Base-by-base conservation (phyloP, 202 grass and related monocot species). In the Zizania palustris region DNA sequence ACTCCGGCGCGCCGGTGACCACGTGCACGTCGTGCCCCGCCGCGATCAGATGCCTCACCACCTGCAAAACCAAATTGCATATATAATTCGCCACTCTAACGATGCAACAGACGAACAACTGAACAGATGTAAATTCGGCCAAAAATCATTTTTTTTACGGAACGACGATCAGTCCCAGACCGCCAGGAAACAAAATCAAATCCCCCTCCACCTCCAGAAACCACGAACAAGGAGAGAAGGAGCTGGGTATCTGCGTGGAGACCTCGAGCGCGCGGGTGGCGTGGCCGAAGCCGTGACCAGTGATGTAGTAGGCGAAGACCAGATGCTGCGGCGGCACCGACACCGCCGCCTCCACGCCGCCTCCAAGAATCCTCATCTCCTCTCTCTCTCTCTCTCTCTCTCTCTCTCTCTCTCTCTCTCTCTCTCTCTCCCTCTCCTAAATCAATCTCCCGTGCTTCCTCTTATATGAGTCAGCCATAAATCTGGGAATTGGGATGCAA, bases 261-360 rank as follows among this genome's bases (percentile, higher is more conserved):
- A 96, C 93, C 90, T 93, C 93, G 22, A 97, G 80, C 51, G 89
- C 88, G 49, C 93, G 90, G 5, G 88, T 97, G 73, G 93, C 93
- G 84, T 97, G 94, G 73, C 91, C 94, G 74, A 97, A 97, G 54
- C 94, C 94, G 70, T 97, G 91, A 59, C 91, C 94, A 65, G 94
- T 97, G 75, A 93, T 84, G 83, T 97, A 97, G 81, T 88, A 97
- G 59, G 91, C 91, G 58, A 93, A 92, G 60, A 93, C 86, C n/a
- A 93, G 87, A 15, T 73, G 86, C 82, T 67, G 76, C 64, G 51
- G 73, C 48, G 80, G 77, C 55, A 58, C 62, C 6, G 79, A 75
- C 43, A 75, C 51, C 19, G 20, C 38, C 66, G 73, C 75, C 14
- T 80, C 86, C 19, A 20, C 72, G 62, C 58, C 75, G 13, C 39